A percentile compares a stretch with the other conserved stretches of the same genome.
These are phyloP conservation scores for Candida nemodendra DNA, from an alignment of 805 yeast genomes.

Conservation along the genomic window DNA sequence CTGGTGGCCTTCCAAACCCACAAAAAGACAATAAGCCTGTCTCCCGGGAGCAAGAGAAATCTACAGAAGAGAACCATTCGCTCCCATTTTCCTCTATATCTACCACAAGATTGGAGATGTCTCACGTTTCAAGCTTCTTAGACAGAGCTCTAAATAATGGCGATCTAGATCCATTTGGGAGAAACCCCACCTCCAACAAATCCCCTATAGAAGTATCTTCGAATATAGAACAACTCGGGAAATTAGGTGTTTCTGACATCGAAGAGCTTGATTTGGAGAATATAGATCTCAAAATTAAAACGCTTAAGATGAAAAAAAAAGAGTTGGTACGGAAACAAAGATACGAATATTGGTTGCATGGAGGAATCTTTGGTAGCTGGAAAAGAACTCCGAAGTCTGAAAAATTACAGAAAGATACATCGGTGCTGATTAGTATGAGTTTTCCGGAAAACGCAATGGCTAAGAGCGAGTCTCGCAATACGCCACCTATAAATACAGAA, in stretches of 20 bases:
- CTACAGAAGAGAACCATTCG: not conserved
- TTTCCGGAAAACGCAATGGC: too few relatives aligned
- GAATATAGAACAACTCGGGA: not conserved
- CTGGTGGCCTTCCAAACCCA: not conserved
- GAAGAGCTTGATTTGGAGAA: constrained; percentile 11
- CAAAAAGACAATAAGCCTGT: not conserved
- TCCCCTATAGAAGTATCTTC: too few relatives aligned
- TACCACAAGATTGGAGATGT: not conserved
- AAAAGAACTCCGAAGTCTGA: not conserved
- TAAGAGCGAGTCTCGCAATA: not conserved
- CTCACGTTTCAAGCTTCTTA: not conserved
- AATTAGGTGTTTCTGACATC: constrained; percentile 4
- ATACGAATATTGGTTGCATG: constrained; percentile 13
- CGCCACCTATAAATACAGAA: not conserved
- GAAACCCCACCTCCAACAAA: not conserved
- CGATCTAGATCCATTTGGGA: not conserved
- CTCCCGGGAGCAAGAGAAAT: not conserved
- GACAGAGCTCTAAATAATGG: not conserved
- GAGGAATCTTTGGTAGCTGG: constrained; percentile 12
- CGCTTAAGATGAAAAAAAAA: constrained; percentile 14
- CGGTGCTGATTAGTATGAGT: too few relatives aligned
- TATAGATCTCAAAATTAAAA: constrained; percentile 13
- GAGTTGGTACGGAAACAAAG: constrained; percentile 14
- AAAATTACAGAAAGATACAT: not conserved
- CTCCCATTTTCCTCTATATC: too few relatives aligned